phyloP scores from a whole-genome alignment of 257 asterid species.

The Mentha longifolia region DNA sequence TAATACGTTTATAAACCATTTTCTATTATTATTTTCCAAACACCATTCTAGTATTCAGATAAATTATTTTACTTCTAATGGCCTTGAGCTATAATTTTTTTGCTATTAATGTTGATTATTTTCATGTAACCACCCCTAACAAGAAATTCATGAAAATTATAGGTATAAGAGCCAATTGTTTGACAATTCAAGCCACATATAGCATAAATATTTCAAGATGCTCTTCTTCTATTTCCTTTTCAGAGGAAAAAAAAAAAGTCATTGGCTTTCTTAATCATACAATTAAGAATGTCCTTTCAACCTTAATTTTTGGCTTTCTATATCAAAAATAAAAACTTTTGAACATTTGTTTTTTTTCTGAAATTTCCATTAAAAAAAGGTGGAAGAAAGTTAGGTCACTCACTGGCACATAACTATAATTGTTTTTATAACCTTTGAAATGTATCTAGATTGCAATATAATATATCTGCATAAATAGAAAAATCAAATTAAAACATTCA shows the following conservation, averaged over 20 bases:
- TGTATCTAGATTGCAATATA: not conserved
- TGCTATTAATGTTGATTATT: no score
- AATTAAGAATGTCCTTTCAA: slow-evolving; percentile 11
- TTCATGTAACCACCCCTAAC: no score
- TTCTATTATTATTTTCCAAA: no score
- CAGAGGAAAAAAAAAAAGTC: not conserved
- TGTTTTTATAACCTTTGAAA: not conserved
- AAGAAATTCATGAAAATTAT: not conserved
- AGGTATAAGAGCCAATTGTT: not conserved
- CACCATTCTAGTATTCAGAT: no score
- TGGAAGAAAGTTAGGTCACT: not conserved
- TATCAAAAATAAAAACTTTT: not conserved
- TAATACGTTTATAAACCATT: no score
- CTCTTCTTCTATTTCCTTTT: not conserved
- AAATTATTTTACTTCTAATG: no score
- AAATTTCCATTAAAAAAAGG: not conserved
- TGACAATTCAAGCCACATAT: not conserved
- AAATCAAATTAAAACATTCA: no score
- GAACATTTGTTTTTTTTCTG: not conserved
- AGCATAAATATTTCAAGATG: not conserved
- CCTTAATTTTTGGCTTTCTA: slow-evolving; percentile 30
- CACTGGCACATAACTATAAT: not conserved
- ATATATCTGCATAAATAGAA: not conserved
- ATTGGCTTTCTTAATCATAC: slow-evolving; percentile 28
- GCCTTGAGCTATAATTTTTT: no score